Percentiles rank a stretch among this genome's conserved stretches.
Conservation (phyloP, 1,139 yeast species). For the Arxiozyma heterogenica region DNA sequence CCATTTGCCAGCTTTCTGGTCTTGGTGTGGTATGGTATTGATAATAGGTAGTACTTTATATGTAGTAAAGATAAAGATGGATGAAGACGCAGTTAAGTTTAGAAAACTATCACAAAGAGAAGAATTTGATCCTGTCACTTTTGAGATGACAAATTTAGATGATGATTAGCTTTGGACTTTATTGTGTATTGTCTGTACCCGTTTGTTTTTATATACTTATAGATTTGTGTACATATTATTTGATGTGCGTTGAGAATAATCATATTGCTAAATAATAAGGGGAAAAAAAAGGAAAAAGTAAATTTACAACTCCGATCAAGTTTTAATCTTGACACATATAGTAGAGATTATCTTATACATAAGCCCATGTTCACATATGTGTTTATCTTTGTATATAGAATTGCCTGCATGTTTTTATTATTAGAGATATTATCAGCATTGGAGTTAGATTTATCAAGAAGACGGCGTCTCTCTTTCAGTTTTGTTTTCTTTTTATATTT, state of each 20-base stretch:
- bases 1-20: conserved; percentile 61
- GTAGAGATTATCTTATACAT: neutral
- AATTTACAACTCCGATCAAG: neutral
- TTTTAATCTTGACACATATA: neutral
- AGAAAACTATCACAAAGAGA: neutral
- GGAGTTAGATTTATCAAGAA: neutral
- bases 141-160: neutral
- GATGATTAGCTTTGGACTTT: neutral
- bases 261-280: neutral
- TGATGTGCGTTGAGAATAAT: neutral
- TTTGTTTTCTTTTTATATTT: no score
- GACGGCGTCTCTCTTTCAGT: neutral
- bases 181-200: no score
- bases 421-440: neutral
- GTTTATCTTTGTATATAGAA: neutral
- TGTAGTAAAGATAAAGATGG: conserved; percentile 37
- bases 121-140: neutral
- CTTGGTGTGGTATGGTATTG: conserved; percentile 57
- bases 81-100: neutral
- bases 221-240: neutral
- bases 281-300: neutral
- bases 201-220: no score
- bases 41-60: conserved; percentile 59
- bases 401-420: no score
- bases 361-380: neutral